phyloP scores from a whole-genome alignment of 345 rosid species.

The Corchorus olitorius region DNA sequence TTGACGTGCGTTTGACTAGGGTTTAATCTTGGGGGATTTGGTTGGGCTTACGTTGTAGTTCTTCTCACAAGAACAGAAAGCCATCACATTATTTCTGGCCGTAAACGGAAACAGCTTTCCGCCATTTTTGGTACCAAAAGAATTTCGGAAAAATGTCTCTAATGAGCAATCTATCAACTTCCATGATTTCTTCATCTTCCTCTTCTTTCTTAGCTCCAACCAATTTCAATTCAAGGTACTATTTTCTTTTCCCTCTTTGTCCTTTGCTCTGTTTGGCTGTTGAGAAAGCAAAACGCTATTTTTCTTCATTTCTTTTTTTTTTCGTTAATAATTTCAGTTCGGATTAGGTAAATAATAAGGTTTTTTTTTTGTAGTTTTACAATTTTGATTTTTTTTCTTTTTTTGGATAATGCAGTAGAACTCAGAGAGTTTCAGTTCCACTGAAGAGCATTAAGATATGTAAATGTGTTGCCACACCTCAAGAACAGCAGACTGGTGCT shows the following conservation, averaged over 20 bases:
- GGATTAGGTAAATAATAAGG: background rate
- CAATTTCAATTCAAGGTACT: conserved; percentile 37
- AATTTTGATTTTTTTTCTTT: background rate
- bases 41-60: background rate
- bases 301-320: background rate
- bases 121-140: background rate
- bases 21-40: background rate
- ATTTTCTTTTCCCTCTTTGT: background rate
- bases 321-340: background rate
- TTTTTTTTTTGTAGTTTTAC: background rate
- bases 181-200: conserved; percentile 50
- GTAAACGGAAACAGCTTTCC: background rate
- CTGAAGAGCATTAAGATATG: conserved; percentile 29
- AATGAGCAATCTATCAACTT: conserved; percentile 31
- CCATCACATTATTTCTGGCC: background rate
- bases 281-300: background rate
- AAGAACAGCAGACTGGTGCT: conserved; percentile 47
- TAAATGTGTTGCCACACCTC: conserved; percentile 47
- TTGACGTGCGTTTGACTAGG: background rate
- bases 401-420: conserved; percentile 29
- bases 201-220: conserved; percentile 41
- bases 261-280: background rate
- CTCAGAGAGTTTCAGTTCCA: conserved; percentile 28
- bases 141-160: conserved; percentile 34
- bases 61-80: background rate